Evolutionary conservation across 2,329 filamentous ascomycete species (phyloP).

Genomic region (Coniochaeta pulveracea): DNA sequence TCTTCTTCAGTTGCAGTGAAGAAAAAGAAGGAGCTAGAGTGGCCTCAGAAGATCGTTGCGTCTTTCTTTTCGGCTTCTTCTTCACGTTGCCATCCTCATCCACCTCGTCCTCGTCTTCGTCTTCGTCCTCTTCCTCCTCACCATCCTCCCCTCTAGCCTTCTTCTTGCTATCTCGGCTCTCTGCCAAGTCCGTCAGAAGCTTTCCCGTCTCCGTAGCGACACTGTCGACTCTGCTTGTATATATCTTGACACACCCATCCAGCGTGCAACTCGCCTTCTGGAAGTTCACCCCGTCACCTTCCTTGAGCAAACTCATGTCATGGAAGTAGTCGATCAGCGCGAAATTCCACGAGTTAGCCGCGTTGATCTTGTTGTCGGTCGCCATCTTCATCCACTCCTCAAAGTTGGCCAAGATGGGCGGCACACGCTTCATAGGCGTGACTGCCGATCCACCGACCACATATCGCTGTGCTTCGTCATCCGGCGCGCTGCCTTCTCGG

Average conservation of each 20-base stretch:
- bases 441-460: conserved; percentile 65
- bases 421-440: conserved; percentile 81
- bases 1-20: conserved; percentile 87
- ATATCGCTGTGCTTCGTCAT: conserved; percentile 44
- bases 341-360: conserved; percentile 97
- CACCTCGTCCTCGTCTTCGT: conserved; percentile 51
- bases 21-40: conserved; percentile 84
- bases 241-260: conserved; percentile 98
- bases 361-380: conserved; percentile 98
- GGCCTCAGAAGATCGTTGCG: conserved; percentile 75
- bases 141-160: conserved; percentile 52
- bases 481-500: conserved; percentile 17
- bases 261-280: conserved; percentile 96
- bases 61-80: conserved; percentile 49
- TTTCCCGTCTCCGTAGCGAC: conserved; percentile 96
- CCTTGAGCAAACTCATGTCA: conserved; percentile 94
- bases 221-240: conserved; percentile 95
- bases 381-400: conserved; percentile 99
- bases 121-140: conserved; percentile 56
- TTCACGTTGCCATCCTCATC: conserved; percentile 32
- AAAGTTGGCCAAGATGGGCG: conserved; percentile 93
- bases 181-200: conserved; percentile 82
- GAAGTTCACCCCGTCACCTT: conserved; percentile 95
- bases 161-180: conserved; percentile 70
- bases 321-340: conserved; percentile 99